Conservation (phyloP, 257 asterid species). For the Ophiorrhiza pumila region DNA sequence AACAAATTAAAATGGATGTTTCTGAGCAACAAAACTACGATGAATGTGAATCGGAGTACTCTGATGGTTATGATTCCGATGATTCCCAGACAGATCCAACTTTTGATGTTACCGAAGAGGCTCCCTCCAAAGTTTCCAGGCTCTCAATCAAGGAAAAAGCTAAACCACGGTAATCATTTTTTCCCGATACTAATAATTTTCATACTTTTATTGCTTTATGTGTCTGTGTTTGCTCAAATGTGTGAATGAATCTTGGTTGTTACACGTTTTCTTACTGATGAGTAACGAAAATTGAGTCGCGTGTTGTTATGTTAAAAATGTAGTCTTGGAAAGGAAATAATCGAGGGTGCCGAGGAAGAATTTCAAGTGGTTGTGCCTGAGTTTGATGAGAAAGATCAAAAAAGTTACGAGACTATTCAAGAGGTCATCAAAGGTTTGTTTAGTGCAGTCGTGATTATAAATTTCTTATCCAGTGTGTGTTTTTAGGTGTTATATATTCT, state of each 20-base stretch:
- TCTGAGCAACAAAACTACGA: constrained; percentile 11
- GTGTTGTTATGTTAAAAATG: no score
- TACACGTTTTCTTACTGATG: not conserved
- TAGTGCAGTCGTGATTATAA: not conserved
- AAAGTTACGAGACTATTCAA: constrained; percentile 41
- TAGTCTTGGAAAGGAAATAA: constrained; percentile 27
- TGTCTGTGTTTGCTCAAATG: not conserved
- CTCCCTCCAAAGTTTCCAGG: constrained; percentile 42
- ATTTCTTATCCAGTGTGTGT: not conserved
- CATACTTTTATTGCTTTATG: not conserved
- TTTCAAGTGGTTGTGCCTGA: constrained; percentile 23
- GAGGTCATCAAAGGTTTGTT: constrained; percentile 50
- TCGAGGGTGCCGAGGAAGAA: constrained; percentile 28
- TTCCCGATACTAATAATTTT: not conserved
- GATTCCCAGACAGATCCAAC: constrained; percentile 54
- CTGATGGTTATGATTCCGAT: constrained; percentile 41
- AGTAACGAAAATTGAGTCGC: not conserved
- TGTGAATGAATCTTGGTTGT: not conserved
- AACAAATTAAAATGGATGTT: constrained; percentile 35
- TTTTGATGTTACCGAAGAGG: constrained; percentile 47
- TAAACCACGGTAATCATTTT: constrained; percentile 24
- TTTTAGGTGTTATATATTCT: not conserved
- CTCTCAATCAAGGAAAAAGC: constrained; percentile 44
- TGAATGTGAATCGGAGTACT: constrained; percentile 27
- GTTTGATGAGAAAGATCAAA: constrained; percentile 48